Percentiles rank a stretch among this genome's conserved stretches.
phyloP scores from a whole-genome alignment of 495 filamentous ascomycete genomes.

The Penicillium soppii region DNA sequence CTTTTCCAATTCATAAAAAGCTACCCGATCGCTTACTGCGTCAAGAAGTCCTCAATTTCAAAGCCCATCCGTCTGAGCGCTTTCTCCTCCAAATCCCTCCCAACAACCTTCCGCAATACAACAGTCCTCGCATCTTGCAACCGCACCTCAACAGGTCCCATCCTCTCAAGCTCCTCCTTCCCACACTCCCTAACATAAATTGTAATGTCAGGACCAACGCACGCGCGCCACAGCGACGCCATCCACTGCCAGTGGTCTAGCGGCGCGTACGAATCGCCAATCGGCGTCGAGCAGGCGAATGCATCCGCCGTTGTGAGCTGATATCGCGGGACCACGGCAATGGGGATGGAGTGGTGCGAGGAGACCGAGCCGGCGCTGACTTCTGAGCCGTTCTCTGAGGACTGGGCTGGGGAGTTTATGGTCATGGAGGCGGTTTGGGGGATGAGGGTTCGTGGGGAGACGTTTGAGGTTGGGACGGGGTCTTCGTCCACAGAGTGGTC shows the following conservation, averaged over 20 bases:
- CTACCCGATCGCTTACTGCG: no score
- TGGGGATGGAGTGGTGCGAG: slow-evolving; percentile 42
- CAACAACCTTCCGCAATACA: slow-evolving; percentile 54
- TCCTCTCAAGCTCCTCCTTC: slow-evolving; percentile 46
- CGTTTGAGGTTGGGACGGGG: slow-evolving; percentile 10
- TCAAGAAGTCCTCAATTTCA: slow-evolving; percentile 80
- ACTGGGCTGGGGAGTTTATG: slow-evolving; percentile 29
- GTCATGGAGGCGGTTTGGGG: slow-evolving; percentile 33
- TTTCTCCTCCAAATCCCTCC: slow-evolving; percentile 58
- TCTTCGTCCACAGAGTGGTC: slow-evolving; percentile 21
- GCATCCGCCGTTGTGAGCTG: slow-evolving; percentile 73
- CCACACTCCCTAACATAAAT: slow-evolving; percentile 55
- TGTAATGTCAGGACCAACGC: slow-evolving; percentile 82
- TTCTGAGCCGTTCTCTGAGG: slow-evolving; percentile 32
- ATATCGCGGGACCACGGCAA: slow-evolving; percentile 76
- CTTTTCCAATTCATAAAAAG: not conserved
- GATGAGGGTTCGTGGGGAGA: slow-evolving; percentile 36
- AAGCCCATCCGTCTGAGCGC: slow-evolving; percentile 71
- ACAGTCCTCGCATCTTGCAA: slow-evolving; percentile 52
- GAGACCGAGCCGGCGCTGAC: slow-evolving; percentile 9
- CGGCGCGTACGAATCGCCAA: slow-evolving; percentile 73
- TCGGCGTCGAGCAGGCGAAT: slow-evolving; percentile 69
- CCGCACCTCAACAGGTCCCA: slow-evolving; percentile 50
- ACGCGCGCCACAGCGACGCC: slow-evolving; percentile 88
- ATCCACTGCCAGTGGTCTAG: slow-evolving; percentile 99